Conservation (phyloP, 176 grass and related monocot species). For the Olyra latifolia region DNA sequence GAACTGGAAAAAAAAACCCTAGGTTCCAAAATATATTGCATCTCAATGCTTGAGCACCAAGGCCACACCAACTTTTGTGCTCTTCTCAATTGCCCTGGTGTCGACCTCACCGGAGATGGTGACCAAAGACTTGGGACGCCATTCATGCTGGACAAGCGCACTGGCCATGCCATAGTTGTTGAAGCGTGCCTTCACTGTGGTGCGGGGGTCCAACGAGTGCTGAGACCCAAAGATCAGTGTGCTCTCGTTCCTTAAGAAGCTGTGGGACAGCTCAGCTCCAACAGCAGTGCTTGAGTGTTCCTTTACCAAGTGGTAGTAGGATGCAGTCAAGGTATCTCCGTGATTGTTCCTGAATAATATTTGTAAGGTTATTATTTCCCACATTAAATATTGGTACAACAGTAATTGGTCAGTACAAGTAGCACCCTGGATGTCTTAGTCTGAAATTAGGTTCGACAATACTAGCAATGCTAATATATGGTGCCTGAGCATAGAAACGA, state of each 20-base stretch:
- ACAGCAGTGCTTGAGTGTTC: conserved; percentile 49
- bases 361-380: conserved; percentile 25
- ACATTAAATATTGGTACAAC: background rate
- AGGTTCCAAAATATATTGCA: background rate
- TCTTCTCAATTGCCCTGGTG: conserved; percentile 64
- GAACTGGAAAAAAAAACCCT: conserved; percentile 2
- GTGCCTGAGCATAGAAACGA: background rate
- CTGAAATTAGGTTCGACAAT: background rate
- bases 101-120: conserved; percentile 71
- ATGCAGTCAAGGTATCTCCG: conserved; percentile 61
- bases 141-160: conserved; percentile 73
- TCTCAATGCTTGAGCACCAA: conserved; percentile 66
- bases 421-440: background rate
- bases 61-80: conserved; percentile 60
- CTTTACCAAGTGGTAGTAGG: conserved; percentile 78
- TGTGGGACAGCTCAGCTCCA: conserved; percentile 68
- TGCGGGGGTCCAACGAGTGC: conserved; percentile 52
- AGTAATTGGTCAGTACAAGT: conserved; percentile 9
- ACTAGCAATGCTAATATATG: background rate
- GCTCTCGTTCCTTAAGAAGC: conserved; percentile 70
- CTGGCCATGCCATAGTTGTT: conserved; percentile 88
- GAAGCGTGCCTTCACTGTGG: conserved; percentile 71
- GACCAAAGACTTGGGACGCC: conserved; percentile 56
- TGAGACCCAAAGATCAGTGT: conserved; percentile 66
- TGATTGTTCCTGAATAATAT: conserved; percentile 65